Conservation (phyloP, 768 basidiomycete species). For the Trametes cubensis region DNA sequence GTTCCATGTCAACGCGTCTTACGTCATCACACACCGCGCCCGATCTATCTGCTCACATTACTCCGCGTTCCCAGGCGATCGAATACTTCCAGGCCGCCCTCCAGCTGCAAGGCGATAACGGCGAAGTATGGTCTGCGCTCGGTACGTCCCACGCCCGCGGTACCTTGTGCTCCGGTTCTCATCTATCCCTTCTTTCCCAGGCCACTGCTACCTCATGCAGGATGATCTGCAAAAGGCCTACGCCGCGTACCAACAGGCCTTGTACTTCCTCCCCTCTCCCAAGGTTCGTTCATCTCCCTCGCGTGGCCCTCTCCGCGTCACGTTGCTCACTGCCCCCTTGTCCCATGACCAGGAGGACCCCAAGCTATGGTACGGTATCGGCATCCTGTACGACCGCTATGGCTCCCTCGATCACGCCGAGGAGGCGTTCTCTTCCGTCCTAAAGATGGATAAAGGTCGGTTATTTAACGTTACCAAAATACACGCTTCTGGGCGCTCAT, state of each 20-base stretch:
- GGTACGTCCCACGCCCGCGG: conserved; percentile 49
- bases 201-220: conserved; percentile 98
- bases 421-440: conserved; percentile 95
- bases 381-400: conserved; percentile 97
- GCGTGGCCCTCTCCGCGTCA: conserved; percentile 8
- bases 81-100: conserved; percentile 96
- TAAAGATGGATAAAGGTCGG: conserved; percentile 95
- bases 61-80: conserved; percentile 66
- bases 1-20: conserved; percentile 31
- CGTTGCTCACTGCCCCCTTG: conserved; percentile 13
- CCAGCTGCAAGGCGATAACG: conserved; percentile 89
- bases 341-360: conserved; percentile 74
- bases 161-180: conserved; percentile 19
- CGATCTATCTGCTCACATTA: conserved; percentile 27
- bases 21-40: conserved; percentile 22
- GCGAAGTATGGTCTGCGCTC: conserved; percentile 97
- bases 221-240: conserved; percentile 99
- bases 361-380: conserved; percentile 99
- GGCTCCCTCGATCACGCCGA: conserved; percentile 98
- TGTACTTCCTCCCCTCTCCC: conserved; percentile 93
- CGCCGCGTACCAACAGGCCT: conserved; percentile 96
- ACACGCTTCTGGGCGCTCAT: conserved; percentile 17
- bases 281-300: conserved; percentile 56
- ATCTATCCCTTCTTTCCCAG: conserved; percentile 42
- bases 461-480: conserved; percentile 25